Percentiles rank a stretch among this genome's conserved stretches.
Evolutionary conservation across 2,329 filamentous ascomycete genomes (phyloP).

Genomic region (Tolypocladium inflatum): DNA sequence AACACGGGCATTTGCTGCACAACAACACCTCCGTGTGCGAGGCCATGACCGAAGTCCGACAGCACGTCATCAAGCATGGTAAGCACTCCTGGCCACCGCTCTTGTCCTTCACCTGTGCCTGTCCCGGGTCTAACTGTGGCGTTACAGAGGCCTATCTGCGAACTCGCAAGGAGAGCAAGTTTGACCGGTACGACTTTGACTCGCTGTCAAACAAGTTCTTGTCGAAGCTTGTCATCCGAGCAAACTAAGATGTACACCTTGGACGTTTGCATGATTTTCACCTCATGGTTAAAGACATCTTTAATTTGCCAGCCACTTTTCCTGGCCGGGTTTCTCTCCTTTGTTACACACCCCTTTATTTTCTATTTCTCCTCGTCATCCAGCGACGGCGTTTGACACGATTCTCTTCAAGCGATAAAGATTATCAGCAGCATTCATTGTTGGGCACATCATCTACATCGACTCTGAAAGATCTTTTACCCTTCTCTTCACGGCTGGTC

Average conservation of each 20-base stretch:
- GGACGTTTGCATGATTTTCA: background rate
- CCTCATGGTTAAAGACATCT: background rate
- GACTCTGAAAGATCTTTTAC: slow-evolving; percentile 6
- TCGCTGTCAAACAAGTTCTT: slow-evolving; percentile 95
- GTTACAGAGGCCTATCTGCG: slow-evolving; percentile 73
- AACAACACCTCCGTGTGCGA: slow-evolving; percentile 90
- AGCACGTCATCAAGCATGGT: slow-evolving; percentile 92
- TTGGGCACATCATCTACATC: background rate
- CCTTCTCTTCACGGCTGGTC: slow-evolving; percentile 21
- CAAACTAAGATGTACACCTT: slow-evolving; percentile 48
- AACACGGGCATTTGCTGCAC: slow-evolving; percentile 83
- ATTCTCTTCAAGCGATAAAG: slow-evolving; percentile 15
- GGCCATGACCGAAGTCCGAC: slow-evolving; percentile 89
- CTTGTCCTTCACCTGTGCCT: background rate
- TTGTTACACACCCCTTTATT: slow-evolving; percentile 19
- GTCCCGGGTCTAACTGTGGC: slow-evolving; percentile 10
- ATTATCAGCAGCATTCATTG: background rate
- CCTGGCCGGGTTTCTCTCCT: slow-evolving; percentile 15
- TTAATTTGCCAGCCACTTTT: slow-evolving; percentile 9
- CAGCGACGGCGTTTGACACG: slow-evolving; percentile 35
- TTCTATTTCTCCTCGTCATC: slow-evolving; percentile 22
- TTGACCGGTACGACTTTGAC: slow-evolving; percentile 89
- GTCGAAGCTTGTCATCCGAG: slow-evolving; percentile 90
- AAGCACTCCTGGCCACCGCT: slow-evolving; percentile 10
- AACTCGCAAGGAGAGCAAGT: slow-evolving; percentile 68